Evolutionary conservation across 441 rosid species (phyloP).

Genomic region (Kokia cookei): DNA sequence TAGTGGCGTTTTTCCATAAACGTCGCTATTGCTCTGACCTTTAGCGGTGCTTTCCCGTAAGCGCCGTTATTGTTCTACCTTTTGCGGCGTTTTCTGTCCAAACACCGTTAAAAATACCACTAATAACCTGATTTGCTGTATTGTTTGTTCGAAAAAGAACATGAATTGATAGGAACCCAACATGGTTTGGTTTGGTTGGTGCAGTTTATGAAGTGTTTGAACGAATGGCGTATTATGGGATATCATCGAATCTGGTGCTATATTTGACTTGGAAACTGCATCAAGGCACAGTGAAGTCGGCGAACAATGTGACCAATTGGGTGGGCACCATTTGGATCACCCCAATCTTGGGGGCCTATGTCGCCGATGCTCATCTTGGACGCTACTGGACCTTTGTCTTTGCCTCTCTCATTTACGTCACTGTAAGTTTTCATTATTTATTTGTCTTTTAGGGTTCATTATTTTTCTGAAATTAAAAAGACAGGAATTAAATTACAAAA

Average conservation of each 20-base stretch:
- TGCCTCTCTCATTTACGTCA: constrained; percentile 45
- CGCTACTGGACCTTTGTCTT: constrained; percentile 77
- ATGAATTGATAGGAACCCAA: too few relatives aligned
- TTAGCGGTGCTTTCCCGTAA: too few relatives aligned
- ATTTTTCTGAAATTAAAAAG: too few relatives aligned
- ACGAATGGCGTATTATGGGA: constrained; percentile 71
- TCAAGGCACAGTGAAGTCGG: constrained; percentile 57
- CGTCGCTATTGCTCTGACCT: too few relatives aligned
- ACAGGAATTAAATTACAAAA: too few relatives aligned
- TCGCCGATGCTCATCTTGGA: constrained; percentile 82
- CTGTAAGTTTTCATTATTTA: constrained; percentile 25
- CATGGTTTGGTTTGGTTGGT: background rate
- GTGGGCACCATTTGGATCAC: constrained; percentile 71
- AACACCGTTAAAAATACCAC: too few relatives aligned
- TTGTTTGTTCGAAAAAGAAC: too few relatives aligned
- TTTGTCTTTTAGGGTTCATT: background rate
- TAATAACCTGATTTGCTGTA: too few relatives aligned
- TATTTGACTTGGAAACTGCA: constrained; percentile 57
- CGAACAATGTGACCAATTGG: constrained; percentile 81
- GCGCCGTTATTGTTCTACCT: too few relatives aligned
- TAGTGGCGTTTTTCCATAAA: too few relatives aligned
- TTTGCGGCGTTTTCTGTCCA: too few relatives aligned
- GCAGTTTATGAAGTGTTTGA: constrained; percentile 75
- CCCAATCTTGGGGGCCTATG: constrained; percentile 70
- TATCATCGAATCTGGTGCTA: constrained; percentile 56